Base-by-base conservation (phyloP, 1,139 yeast species). In the Zygosaccharomyces sapae region DNA sequence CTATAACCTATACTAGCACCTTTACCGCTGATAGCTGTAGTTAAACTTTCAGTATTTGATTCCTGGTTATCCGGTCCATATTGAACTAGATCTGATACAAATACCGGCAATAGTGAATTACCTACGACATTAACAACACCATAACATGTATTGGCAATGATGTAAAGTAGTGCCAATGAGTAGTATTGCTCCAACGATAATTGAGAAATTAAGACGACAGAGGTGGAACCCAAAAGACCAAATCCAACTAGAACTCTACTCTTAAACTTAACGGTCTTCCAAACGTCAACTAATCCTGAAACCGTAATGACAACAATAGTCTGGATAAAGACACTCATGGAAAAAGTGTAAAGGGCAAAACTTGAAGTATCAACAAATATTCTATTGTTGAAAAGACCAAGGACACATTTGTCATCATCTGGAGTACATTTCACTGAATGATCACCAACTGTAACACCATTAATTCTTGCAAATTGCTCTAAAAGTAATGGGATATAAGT, bases 61-160 rank as follows among this genome's bases (percentile, higher is more conserved):
- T 38, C 36, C 5, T 34, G 30, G 2, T 44, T 39, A 10, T 45
- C 52, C 4, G 45, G 45, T 24, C 53, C 47, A 40, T 43, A 46
- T 31, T 52, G 55, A 12, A 57, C 43, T 2, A 58, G 53, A 18
- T 63, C 63, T 1, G 62, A 47, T 1, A 73, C 83, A 39, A 83
- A 62, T 0, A 76, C 71, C 0, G 89, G 87, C 33, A 83, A 62
- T 52, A 78, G 76, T 1, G 89, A 80, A 61, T 83, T 83, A n/a
- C 87, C 88, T 51, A 87, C 81, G 9, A 83, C 89, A 44, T 80
- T 79, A 2, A 81, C 85, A 3, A 83, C 85, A 1, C 90, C 89
- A 65, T 77, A 83, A 19, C 83, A 75, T n/a, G 82, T 71, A 55
- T 81, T 83, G 1, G 86, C 81, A 0, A 79, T 43, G 7, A 83